Conservation (phyloP, 164 flowering plant species). For the Akebia trifoliata region DNA sequence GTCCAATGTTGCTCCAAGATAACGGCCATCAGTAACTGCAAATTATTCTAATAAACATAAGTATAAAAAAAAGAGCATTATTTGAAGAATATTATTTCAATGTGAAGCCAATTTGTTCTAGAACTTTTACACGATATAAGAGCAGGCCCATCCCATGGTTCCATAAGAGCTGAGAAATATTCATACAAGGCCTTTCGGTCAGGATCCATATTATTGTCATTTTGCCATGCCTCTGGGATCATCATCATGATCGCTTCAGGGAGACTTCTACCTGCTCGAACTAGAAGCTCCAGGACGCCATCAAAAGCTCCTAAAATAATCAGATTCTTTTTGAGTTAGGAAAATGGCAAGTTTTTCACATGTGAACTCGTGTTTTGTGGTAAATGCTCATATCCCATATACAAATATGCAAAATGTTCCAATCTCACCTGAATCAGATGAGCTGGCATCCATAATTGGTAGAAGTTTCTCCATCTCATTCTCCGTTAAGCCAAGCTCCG, state of each 20-base stretch:
- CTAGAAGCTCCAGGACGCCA: constrained; percentile 94
- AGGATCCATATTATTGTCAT: constrained; percentile 98
- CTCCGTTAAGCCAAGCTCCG: constrained; percentile 75
- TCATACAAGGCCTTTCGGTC: constrained; percentile 79
- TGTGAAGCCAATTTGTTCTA: background rate
- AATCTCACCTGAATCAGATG: constrained; percentile 90
- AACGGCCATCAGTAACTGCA: constrained; percentile 98
- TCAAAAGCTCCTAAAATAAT: constrained; percentile 75
- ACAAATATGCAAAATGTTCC: too few species aligned
- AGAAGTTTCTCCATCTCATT: constrained; percentile 85
- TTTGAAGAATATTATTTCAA: too few species aligned
- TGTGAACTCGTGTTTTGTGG: too few species aligned
- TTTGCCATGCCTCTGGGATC: constrained; percentile 99
- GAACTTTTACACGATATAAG: constrained; percentile 66
- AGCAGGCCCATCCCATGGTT: constrained; percentile 99
- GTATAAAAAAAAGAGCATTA: background rate
- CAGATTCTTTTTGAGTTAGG: too few species aligned
- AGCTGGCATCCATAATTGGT: constrained; percentile 96
- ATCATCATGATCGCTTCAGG: constrained; percentile 99
- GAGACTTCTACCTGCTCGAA: constrained; percentile 93
- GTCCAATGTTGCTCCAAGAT: constrained; percentile 98
- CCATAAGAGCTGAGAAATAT: constrained; percentile 94
- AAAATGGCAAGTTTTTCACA: too few species aligned
- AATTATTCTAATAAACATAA: constrained; percentile 5
- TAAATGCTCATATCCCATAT: too few species aligned